phyloP scores from a whole-genome alignment of 495 filamentous ascomycete species.

The Tuber brumale region DNA sequence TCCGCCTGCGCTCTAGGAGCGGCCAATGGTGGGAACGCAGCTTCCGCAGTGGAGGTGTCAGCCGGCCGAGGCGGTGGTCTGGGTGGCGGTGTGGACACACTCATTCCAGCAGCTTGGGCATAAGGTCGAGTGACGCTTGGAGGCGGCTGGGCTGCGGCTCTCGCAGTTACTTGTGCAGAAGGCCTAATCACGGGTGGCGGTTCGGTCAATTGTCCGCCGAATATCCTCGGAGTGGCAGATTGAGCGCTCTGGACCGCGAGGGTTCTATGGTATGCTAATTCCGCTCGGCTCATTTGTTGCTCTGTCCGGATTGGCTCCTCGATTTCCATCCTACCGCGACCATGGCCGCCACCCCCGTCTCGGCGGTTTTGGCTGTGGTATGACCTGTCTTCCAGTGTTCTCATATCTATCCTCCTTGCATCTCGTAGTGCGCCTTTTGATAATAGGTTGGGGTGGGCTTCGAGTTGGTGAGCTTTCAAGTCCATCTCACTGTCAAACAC shows the following conservation, averaged over 20 bases:
- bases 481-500: slow-evolving; percentile 94
- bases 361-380: slow-evolving; percentile 61
- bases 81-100: slow-evolving; percentile 29
- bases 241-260: slow-evolving; percentile 85
- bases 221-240: slow-evolving; percentile 66
- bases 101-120: slow-evolving; percentile 15
- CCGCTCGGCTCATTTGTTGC: slow-evolving; percentile 74
- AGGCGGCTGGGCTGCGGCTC: background rate
- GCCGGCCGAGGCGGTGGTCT: slow-evolving; percentile 24
- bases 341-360: slow-evolving; percentile 49
- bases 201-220: slow-evolving; percentile 70
- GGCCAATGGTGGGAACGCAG: slow-evolving; percentile 33
- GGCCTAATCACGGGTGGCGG: slow-evolving; percentile 17
- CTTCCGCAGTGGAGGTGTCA: slow-evolving; percentile 31
- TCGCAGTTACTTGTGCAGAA: slow-evolving; percentile 6
- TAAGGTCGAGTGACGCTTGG: background rate
- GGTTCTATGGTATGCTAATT: slow-evolving; percentile 86
- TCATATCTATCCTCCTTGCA: slow-evolving; percentile 78
- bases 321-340: slow-evolving; percentile 68
- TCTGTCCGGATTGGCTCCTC: slow-evolving; percentile 74
- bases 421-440: slow-evolving; percentile 81
- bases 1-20: background rate
- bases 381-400: slow-evolving; percentile 66
- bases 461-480: slow-evolving; percentile 77
- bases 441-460: slow-evolving; percentile 65